Percentiles rank a stretch among this genome's conserved stretches.
Evolutionary conservation across 768 basidiomycete species (phyloP).

Genomic region (Tylopilus sp.): DNA sequence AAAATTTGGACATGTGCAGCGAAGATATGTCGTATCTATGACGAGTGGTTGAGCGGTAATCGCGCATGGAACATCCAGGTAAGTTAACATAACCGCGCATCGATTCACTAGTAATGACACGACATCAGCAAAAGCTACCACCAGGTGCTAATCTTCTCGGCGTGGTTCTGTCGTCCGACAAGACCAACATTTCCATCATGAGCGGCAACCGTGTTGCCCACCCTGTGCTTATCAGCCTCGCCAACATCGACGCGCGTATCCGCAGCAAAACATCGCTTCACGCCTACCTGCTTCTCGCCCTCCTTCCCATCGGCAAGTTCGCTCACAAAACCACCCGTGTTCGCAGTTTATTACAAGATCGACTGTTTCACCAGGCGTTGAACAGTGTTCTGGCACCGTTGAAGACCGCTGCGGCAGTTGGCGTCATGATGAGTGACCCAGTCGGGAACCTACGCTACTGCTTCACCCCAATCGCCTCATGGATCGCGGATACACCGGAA

Average conservation of each 20-base stretch:
- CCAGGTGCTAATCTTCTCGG: not conserved
- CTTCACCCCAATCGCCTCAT: not conserved
- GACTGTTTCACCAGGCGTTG: not conserved
- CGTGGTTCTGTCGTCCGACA: not conserved
- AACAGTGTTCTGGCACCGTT: not conserved
- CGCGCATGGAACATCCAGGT: not conserved
- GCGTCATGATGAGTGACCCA: no score
- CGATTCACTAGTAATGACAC: not conserved
- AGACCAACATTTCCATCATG: not conserved
- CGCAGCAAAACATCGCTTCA: constrained; percentile 13
- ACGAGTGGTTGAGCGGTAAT: not conserved
- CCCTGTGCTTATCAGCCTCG: no score
- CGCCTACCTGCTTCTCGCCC: not conserved
- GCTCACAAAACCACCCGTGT: not conserved
- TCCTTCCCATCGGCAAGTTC: constrained; percentile 6
- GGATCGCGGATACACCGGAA: not conserved
- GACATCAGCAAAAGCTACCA: not conserved
- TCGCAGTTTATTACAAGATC: not conserved
- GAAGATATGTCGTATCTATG: not conserved
- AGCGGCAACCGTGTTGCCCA: not conserved
- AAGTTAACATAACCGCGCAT: not conserved
- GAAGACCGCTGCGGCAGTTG: no score
- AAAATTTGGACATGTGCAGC: not conserved
- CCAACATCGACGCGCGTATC: constrained; percentile 9
- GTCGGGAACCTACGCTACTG: no score